Base-by-base conservation (phyloP, 2,329 filamentous ascomycete genomes). In the Penicillium polonicum region DNA sequence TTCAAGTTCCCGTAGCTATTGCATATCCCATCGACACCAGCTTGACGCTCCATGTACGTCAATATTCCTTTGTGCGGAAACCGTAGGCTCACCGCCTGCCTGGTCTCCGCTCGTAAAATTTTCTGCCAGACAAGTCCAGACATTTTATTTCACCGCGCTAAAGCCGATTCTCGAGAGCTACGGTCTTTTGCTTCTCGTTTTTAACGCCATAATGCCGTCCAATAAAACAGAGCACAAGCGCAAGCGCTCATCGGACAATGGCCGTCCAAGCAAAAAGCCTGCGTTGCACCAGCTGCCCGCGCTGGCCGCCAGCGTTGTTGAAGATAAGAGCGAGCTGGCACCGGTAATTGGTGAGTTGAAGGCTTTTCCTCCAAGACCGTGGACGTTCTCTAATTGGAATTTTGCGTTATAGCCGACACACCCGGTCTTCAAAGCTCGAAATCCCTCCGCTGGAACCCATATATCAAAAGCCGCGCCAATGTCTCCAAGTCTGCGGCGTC, bases 381-480 rank as follows among this genome's bases (percentile, higher is more conserved):
- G 29, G 23, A 8, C 27, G 21, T 23, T 38, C 39, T 10, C 48
- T 62, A 52, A 60, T 49, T 4, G 25, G 2, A n/a, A 19, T 12
- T n/a, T 17, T 41, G 5, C 23, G 13, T 29, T 46, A 33, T 29
- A 76, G 74, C 70, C 41, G 70, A 70, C 21, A 74, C 73, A 5
- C 73, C 73, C 23, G 73, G 74, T 31, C 55, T 75, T 15, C 66
- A 66, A 45, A 67, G 64, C 31, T 66, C 71, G 8, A 68, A 67
- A 45, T 65, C 68, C 55, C 63, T 75, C 49, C 67, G 60, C 46
- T 69, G 71, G 45, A 68, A 68, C 48, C 72, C 80, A 46, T 74
- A 79, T 51, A 77, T 84, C 70, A 80, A 81, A 57, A 72, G 79
- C 12, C 85, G 83, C 68, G 72, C 76, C 38, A 76, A 78, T 66